Percentiles rank a stretch among this genome's conserved stretches.
Evolutionary conservation across 495 filamentous ascomycete genomes (phyloP).

Genomic region (Aspergillus saccharolyticus): DNA sequence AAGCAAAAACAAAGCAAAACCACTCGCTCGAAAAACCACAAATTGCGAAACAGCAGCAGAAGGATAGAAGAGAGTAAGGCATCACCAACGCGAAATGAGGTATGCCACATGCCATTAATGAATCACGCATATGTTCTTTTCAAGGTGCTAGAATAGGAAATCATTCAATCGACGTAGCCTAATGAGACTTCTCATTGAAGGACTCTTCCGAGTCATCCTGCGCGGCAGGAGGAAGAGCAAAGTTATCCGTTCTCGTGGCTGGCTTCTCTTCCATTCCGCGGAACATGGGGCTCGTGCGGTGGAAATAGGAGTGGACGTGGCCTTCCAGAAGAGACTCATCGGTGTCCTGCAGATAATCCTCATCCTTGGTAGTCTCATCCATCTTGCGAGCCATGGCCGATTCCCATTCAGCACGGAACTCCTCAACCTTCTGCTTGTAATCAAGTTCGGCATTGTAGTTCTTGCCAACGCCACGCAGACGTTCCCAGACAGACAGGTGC

Average conservation of each 20-base stretch:
- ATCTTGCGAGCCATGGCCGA: conserved; percentile 42
- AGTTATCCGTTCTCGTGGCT: conserved; percentile 31
- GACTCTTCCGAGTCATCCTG: conserved; percentile 20
- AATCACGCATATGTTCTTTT: neutral
- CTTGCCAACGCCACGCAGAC: conserved; percentile 62
- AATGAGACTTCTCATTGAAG: conserved; percentile 21
- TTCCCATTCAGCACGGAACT: conserved; percentile 68
- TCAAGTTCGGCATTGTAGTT: conserved; percentile 74
- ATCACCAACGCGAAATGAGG: conserved; percentile 3
- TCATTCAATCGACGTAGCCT: conserved; percentile 3
- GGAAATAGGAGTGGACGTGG: conserved; percentile 45
- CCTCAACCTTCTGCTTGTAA: conserved; percentile 71
- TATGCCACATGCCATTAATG: conserved; percentile 12
- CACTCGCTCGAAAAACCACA: conserved; percentile 3
- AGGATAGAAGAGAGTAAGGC: conserved; percentile 6
- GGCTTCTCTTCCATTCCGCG: conserved; percentile 37
- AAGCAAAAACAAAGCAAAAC: neutral
- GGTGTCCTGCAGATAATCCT: conserved; percentile 28
- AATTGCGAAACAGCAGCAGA: neutral
- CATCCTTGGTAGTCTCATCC: conserved; percentile 41
- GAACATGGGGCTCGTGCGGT: conserved; percentile 49
- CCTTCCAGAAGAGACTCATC: conserved; percentile 42
- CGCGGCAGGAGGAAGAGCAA: conserved; percentile 39
- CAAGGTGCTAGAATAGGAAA: neutral
- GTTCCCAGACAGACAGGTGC: conserved; percentile 80